These are phyloP conservation scores for Cercophora samala DNA, from an alignment of 495 filamentous ascomycete genomes.

Conservation along the genomic window DNA sequence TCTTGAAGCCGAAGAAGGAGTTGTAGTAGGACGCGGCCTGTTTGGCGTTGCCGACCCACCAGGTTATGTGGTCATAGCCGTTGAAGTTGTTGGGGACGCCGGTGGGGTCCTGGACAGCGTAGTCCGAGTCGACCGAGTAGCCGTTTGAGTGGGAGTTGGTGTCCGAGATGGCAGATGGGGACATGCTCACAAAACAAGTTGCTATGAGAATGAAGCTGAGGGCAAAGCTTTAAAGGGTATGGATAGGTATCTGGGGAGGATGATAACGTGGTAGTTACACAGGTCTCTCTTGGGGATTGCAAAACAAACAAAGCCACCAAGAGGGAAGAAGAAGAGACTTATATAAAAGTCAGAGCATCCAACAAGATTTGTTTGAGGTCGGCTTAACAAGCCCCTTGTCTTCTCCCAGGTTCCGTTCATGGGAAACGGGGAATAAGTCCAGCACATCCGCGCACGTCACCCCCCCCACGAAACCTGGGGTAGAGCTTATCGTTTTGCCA, in stretches of 20 bases:
- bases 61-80: slow-evolving; percentile 85
- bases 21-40: slow-evolving; percentile 85
- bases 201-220: background rate
- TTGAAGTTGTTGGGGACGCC: slow-evolving; percentile 54
- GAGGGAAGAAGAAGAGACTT: slow-evolving; percentile 11
- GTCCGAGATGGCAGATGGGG: slow-evolving; percentile 65
- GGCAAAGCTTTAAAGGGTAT: background rate
- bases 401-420: slow-evolving; percentile 11
- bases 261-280: background rate
- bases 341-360: slow-evolving; percentile 12
- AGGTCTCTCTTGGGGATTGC: background rate
- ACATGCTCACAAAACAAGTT: slow-evolving; percentile 51
- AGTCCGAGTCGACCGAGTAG: slow-evolving; percentile 42
- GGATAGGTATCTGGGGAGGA: background rate
- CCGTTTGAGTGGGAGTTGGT: slow-evolving; percentile 42
- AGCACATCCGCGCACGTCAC: slow-evolving; percentile 12
- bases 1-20: slow-evolving; percentile 76
- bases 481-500: slow-evolving; percentile 4
- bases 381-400: slow-evolving; percentile 27
- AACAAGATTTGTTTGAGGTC: slow-evolving; percentile 9
- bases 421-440: slow-evolving; percentile 5
- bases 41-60: slow-evolving; percentile 96
- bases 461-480: slow-evolving; percentile 5
- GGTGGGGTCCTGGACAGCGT: slow-evolving; percentile 39
- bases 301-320: background rate